phyloP scores from a whole-genome alignment of 345 rosid species.

The Adansonia digitata region DNA sequence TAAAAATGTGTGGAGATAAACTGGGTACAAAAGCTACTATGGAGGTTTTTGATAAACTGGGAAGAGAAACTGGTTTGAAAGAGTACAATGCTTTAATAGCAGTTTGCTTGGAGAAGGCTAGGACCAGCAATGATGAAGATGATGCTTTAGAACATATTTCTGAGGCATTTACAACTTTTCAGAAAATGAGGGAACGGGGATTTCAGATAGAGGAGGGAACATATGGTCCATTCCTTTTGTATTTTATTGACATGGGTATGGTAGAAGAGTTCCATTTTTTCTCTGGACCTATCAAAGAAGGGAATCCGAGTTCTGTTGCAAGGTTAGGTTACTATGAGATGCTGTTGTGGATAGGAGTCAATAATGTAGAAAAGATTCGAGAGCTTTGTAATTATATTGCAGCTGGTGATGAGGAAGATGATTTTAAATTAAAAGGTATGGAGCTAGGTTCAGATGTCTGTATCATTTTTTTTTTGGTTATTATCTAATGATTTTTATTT shows the following conservation, averaged over 20 bases:
- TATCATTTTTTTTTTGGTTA: neutral
- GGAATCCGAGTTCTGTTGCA: conserved; percentile 29
- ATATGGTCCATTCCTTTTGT: conserved; percentile 61
- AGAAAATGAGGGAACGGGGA: conserved; percentile 68
- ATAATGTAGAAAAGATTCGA: conserved; percentile 48
- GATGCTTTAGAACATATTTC: conserved; percentile 38
- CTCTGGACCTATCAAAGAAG: conserved; percentile 33
- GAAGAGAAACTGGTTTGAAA: conserved; percentile 54
- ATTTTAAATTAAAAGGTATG: conserved; percentile 45
- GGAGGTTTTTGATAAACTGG: conserved; percentile 43
- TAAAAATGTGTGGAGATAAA: conserved; percentile 34
- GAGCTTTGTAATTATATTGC: conserved; percentile 42
- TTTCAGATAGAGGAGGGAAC: conserved; percentile 49
- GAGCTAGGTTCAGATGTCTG: conserved; percentile 5
- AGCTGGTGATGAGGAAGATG: conserved; percentile 20
- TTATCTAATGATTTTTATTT: neutral
- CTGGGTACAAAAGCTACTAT: conserved; percentile 50
- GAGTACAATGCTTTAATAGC: conserved; percentile 58
- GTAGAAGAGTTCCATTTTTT: conserved; percentile 51
- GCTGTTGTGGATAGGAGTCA: conserved; percentile 51
- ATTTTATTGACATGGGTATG: conserved; percentile 63
- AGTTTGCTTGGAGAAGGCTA: conserved; percentile 48
- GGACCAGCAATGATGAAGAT: conserved; percentile 35
- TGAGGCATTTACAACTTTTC: conserved; percentile 38
- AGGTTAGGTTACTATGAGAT: conserved; percentile 83